Evolutionary conservation across 768 basidiomycete genomes (phyloP).

Genomic region (Podaxis mareebaensis): DNA sequence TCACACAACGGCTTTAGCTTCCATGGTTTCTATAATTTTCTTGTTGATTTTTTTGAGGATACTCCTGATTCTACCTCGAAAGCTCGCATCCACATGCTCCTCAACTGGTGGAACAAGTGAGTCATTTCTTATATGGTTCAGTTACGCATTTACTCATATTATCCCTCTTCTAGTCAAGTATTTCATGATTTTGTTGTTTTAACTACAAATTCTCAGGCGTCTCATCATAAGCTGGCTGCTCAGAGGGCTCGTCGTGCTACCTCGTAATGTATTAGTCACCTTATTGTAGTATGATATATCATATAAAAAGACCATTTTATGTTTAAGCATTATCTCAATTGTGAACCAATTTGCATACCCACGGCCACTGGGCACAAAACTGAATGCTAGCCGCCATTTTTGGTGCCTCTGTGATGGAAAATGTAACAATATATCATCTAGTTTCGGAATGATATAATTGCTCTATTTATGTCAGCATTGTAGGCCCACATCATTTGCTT

Average conservation of each 20-base stretch:
- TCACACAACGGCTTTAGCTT: slow-evolving; percentile 24
- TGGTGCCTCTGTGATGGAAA: too few species aligned
- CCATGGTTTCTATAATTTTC: slow-evolving; percentile 23
- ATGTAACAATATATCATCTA: too few species aligned
- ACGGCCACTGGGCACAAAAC: too few species aligned
- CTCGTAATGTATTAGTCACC: too few species aligned
- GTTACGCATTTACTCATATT: background rate
- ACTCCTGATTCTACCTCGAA: background rate
- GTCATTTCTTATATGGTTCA: background rate
- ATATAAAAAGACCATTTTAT: too few species aligned
- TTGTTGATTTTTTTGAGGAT: slow-evolving; percentile 29
- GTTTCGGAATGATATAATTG: too few species aligned
- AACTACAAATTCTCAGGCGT: background rate
- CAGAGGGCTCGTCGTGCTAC: background rate
- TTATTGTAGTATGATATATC: too few species aligned
- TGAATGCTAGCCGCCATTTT: too few species aligned
- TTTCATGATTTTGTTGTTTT: background rate
- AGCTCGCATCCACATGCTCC: background rate
- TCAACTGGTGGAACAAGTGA: background rate
- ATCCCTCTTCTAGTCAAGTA: background rate
- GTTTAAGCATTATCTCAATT: too few species aligned
- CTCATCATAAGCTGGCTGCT: background rate
- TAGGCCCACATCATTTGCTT: too few species aligned
- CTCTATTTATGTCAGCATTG: too few species aligned
- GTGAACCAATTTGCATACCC: too few species aligned